Conservation (phyloP, 352 stramenopile species). For the Phytophthora fragariae region DNA sequence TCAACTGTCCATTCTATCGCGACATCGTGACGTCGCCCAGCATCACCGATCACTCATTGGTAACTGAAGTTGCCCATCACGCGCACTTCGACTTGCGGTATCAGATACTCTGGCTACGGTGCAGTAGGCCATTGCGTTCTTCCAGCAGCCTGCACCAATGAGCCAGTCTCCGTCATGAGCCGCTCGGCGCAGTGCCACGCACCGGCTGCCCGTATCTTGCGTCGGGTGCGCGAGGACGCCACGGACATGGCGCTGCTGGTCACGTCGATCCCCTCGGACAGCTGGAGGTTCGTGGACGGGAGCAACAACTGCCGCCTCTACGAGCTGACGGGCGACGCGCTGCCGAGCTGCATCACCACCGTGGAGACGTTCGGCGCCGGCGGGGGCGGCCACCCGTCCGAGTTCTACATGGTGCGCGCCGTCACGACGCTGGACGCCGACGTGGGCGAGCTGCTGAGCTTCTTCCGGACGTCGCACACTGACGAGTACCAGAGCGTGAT, state of each 20-base stretch:
- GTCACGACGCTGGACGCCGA: conserved; percentile 58
- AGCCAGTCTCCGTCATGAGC: conserved; percentile 32
- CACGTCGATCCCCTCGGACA: conserved; percentile 29
- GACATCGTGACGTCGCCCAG: not conserved
- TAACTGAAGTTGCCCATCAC: conserved; percentile 9
- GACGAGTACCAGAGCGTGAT: conserved; percentile 46
- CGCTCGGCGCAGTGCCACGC: conserved; percentile 37
- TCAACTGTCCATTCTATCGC: not conserved
- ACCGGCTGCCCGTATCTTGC: conserved; percentile 54
- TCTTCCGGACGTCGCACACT: conserved; percentile 41
- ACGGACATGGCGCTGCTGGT: conserved; percentile 55
- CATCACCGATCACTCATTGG: not conserved
- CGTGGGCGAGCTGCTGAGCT: conserved; percentile 44
- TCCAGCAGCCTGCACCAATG: not conserved
- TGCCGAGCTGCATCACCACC: conserved; percentile 46
- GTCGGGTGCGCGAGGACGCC: conserved; percentile 49
- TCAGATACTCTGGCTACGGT: not conserved
- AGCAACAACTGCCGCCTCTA: conserved; percentile 56
- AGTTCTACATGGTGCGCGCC: conserved; percentile 65
- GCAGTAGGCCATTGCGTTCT: not conserved
- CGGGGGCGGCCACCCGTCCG: conserved; percentile 46
- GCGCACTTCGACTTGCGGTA: not conserved
- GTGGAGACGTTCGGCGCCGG: conserved; percentile 41
- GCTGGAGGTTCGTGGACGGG: conserved; percentile 58
- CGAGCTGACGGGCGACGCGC: conserved; percentile 53